Evolutionary conservation across 441 rosid genomes (phyloP).

Genomic region (Francoa sonchifolia): DNA sequence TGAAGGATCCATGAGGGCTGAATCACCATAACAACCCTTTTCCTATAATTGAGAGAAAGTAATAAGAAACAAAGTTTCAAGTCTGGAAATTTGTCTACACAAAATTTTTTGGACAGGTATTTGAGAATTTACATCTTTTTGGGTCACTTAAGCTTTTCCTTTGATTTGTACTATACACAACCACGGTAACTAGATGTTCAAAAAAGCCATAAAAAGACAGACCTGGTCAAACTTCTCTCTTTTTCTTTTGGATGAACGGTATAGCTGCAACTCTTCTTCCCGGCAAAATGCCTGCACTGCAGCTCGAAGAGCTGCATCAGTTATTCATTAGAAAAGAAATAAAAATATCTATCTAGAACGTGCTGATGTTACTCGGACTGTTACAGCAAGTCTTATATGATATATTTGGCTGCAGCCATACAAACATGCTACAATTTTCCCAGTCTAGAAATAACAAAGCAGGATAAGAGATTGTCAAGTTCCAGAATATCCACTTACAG

Average conservation of each 20-base stretch:
- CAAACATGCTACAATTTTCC: too few relatives aligned
- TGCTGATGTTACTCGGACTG: too few relatives aligned
- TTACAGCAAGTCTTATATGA: too few relatives aligned
- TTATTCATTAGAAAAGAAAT: constrained; percentile 1
- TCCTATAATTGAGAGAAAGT: constrained; percentile 33
- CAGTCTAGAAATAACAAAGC: neutral
- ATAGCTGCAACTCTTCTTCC: constrained; percentile 55
- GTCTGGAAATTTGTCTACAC: too few relatives aligned
- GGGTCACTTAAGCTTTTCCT: too few relatives aligned
- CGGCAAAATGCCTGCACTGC: constrained; percentile 80
- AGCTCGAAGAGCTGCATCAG: constrained; percentile 51
- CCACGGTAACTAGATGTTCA: neutral
- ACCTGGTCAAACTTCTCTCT: constrained; percentile 87
- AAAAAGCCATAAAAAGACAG: constrained; percentile 9
- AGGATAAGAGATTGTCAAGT: neutral
- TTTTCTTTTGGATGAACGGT: constrained; percentile 60
- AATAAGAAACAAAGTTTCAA: neutral
- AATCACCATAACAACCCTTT: constrained; percentile 45
- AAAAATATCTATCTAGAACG: too few relatives aligned
- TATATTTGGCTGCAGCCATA: too few relatives aligned
- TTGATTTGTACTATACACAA: too few relatives aligned
- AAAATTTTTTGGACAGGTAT: too few relatives aligned
- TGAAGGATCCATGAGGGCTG: constrained; percentile 29
- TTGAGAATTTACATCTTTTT: too few relatives aligned
- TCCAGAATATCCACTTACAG: constrained; percentile 36